A percentile compares a stretch with the other conserved stretches of the same genome.
Conservation (phyloP, 768 basidiomycete genomes). For the Phaffia australis region DNA sequence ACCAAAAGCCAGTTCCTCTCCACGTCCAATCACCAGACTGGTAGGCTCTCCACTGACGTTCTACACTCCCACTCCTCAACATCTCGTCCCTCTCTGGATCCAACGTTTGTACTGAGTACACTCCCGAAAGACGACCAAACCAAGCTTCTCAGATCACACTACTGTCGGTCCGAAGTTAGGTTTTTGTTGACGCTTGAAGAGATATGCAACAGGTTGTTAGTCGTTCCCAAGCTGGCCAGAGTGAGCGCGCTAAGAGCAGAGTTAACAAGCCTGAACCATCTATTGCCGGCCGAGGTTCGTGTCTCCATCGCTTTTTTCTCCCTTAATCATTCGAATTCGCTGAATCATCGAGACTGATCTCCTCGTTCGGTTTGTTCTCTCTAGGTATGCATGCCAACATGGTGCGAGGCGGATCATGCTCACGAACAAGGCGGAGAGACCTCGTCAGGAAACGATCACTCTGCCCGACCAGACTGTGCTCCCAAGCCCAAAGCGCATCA, state of each 20-base stretch:
- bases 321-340: background rate
- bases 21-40: background rate
- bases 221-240: slow-evolving; percentile 85
- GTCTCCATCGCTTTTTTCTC: slow-evolving; percentile 22
- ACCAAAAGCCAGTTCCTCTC: slow-evolving; percentile 10
- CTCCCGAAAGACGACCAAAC: slow-evolving; percentile 25
- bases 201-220: slow-evolving; percentile 80
- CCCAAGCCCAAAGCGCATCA: slow-evolving; percentile 60
- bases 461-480: slow-evolving; percentile 41
- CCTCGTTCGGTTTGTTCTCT: background rate
- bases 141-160: slow-evolving; percentile 52
- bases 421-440: slow-evolving; percentile 40
- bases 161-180: slow-evolving; percentile 81
- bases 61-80: slow-evolving; percentile 2
- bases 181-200: slow-evolving; percentile 81
- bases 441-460: slow-evolving; percentile 44
- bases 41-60: slow-evolving; percentile 10
- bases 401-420: slow-evolving; percentile 40
- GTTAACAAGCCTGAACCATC: slow-evolving; percentile 87
- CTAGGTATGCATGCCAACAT: slow-evolving; percentile 41
- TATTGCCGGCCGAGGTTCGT: slow-evolving; percentile 82
- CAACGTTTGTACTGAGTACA: background rate
- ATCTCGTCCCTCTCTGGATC: background rate
- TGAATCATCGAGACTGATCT: background rate
- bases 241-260: slow-evolving; percentile 95